Evolutionary conservation across 1,284 basidiomycete species (phyloP), one percentile per base, ranked within the genome.

Genomic region (Cutaneotrichosporon cavernicola): DNA sequence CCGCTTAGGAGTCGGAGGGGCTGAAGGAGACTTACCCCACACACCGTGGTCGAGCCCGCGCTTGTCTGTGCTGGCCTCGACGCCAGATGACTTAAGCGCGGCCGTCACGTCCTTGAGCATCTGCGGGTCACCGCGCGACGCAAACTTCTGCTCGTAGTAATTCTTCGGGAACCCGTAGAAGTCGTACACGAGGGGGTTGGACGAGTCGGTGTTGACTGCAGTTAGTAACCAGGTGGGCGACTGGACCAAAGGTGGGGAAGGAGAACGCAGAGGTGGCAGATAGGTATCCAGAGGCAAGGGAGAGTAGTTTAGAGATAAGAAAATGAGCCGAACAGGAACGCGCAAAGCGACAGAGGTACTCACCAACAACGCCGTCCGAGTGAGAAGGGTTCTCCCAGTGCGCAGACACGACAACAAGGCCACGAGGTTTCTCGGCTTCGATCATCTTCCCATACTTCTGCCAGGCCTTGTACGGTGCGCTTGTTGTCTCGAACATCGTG

Each of bases 31-130:
- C 76, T 66, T 63, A 77, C 75, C 71, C 74, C 75, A 83, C 11
- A 82, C 75, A 56, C 82, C 82, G 67, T 83, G 82, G 70, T 83
- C 82, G 38, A 81, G 68, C 0, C 82, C 82, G 8, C 82, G 71
- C 31, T 73, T 67, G 21, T 66, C 72, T 22, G 63, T 67, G 26
- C 62, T 46, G 26, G 72, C 67, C 18, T 65, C 55, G 26, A 80
- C 65, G 2, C 77, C 77, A 4, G 65, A 62, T 6, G 52, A 26
- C n/a, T 70, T 67, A 10, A 82, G 68, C 14, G 75, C 69, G 0
- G 62, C 51, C 30, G 78, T 71, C 30, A 77, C 69, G 31, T 69
- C 64, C 4, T 69, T 63, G 9, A 81, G 64, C 57, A 75, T 67
- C 49, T 63, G 36, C 0, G 75, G 66, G 49, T 75, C 70, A 11